Base-by-base conservation (phyloP, 2,329 filamentous ascomycete species). In the Ophiobolus disseminans region DNA sequence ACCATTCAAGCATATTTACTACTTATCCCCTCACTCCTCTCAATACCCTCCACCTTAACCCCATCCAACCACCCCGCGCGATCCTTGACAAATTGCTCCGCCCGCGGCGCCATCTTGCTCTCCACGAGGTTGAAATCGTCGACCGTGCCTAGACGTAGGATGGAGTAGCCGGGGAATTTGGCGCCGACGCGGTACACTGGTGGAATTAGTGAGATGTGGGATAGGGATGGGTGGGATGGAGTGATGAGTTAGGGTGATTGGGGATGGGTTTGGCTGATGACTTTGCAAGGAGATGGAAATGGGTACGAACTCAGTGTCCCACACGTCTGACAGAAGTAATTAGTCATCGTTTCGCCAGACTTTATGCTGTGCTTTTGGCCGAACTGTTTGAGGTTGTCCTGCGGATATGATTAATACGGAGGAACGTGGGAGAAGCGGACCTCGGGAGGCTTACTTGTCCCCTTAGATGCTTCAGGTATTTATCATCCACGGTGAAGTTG, bases 91-190 rank as follows among this genome's bases (percentile, higher is more conserved):
- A 79, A 87, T 36, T 76, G 72, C 73, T 86, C 85, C 0, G 77
- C 52, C 48, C 62, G 66, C 0, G 85, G 84, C 60, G 72, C 80
- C 54, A 87, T 65, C 60, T 78, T 80, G 0, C 78, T 82, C 70
- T 86, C 82, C 25, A 80, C 76, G 40, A 87, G 60, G 40, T 62
- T 66, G 41, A 84, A 84, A 68, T 87, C 84, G 63, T 88, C 85
- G 1, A 88, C 78, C 0, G 82, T 86, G 0, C 85, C 85, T 40
- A 85, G 77, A 0, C 85, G 71, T 49, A 82, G 42, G 37, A 86
- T 79, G 28, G 68, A 79, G 34, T 50, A 48, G 0, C 75, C 80
- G 0, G 82, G 81, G 43, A 75, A 80, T 0, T 61, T 70, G 1
- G 68, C 59, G 4, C 78, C 71, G 7, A 76, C 66, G 1, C 84